Percentiles rank a stretch among this genome's conserved stretches.
Evolutionary conservation across 1,284 basidiomycete genomes (phyloP).

Genomic region (Melampsora americana): DNA sequence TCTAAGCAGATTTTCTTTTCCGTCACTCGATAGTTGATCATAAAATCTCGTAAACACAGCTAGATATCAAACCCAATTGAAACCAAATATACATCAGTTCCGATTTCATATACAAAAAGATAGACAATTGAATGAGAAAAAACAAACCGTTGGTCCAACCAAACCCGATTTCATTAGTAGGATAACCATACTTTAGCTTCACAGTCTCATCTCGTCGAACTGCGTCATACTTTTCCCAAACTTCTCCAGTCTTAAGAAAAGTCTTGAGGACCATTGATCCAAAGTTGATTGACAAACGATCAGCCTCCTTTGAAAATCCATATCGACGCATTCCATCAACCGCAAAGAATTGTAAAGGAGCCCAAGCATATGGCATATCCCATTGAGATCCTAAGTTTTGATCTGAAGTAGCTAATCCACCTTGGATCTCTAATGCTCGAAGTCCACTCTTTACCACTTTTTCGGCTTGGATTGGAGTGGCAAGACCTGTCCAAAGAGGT

Average conservation of each 20-base stretch:
- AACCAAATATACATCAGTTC: not conserved
- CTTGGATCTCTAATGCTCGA: constrained; percentile 5
- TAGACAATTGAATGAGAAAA: not conserved
- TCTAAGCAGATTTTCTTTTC: constrained; percentile 7
- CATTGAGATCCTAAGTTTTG: constrained; percentile 19
- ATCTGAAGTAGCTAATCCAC: constrained; percentile 28
- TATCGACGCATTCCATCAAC: constrained; percentile 31
- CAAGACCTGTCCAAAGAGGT: constrained; percentile 33
- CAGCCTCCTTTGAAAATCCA: not conserved
- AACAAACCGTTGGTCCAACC: constrained; percentile 39
- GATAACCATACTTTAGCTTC: constrained; percentile 35
- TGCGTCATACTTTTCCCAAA: constrained; percentile 41
- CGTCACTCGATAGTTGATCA: constrained; percentile 20
- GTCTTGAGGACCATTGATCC: constrained; percentile 34
- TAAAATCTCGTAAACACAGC: constrained; percentile 30
- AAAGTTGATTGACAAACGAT: constrained; percentile 31
- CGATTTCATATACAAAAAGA: not conserved
- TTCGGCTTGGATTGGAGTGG: constrained; percentile 7
- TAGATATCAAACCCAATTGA: constrained; percentile 5
- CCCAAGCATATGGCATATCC: constrained; percentile 40
- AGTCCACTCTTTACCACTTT: not conserved
- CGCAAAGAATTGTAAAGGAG: constrained; percentile 35
- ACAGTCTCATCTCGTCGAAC: constrained; percentile 22
- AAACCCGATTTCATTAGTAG: constrained; percentile 30
- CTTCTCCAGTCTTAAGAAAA: constrained; percentile 2